Evolutionary conservation across 192 early-diverging fungal genomes (phyloP).

Genomic region (Coemansia sp.): DNA sequence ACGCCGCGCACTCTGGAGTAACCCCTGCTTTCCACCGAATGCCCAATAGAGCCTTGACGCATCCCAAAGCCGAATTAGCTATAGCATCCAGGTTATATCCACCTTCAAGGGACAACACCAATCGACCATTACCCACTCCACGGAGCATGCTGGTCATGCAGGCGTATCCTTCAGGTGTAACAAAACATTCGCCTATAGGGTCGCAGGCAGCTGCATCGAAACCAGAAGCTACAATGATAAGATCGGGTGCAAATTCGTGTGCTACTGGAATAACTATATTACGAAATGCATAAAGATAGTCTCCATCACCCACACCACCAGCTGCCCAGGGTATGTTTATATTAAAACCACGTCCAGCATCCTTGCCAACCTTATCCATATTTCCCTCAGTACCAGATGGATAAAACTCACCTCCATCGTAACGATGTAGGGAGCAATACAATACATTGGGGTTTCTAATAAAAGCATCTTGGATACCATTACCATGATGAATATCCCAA

Average conservation of each 20-base stretch:
- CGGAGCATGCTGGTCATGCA: conserved; percentile 85
- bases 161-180: conserved; percentile 78
- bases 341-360: conserved; percentile 64
- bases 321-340: conserved; percentile 87
- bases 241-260: conserved; percentile 74
- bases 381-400: conserved; percentile 59
- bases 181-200: conserved; percentile 74
- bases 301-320: conserved; percentile 72
- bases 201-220: conserved; percentile 89
- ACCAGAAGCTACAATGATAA: conserved; percentile 83
- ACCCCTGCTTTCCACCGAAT: conserved; percentile 46
- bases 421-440: conserved; percentile 85
- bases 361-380: conserved; percentile 59
- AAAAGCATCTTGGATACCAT: conserved; percentile 86
- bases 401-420: conserved; percentile 76
- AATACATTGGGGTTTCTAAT: conserved; percentile 73
- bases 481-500: conserved; percentile 96
- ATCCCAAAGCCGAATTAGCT: conserved; percentile 70
- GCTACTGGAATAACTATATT: conserved; percentile 78
- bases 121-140: conserved; percentile 60
- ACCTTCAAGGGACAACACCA: conserved; percentile 83
- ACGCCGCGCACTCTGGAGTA: conserved; percentile 21
- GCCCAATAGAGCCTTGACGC: conserved; percentile 67
- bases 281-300: conserved; percentile 84
- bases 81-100: conserved; percentile 82